phyloP scores from a whole-genome alignment of 2,329 filamentous ascomycete genomes.

The Emergomyces orientalis region DNA sequence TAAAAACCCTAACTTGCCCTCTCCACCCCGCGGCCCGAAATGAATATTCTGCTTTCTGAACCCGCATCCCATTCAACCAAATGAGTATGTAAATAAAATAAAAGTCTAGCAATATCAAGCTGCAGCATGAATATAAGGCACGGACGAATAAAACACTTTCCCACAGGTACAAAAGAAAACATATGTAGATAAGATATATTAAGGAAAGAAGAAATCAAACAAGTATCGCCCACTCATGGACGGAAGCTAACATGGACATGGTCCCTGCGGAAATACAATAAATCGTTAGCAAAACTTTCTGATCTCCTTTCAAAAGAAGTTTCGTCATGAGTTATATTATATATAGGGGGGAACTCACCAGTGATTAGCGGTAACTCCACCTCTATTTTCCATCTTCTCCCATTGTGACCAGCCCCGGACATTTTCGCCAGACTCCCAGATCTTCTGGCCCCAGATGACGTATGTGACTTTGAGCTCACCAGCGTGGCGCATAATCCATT shows the following conservation, averaged over 20 bases:
- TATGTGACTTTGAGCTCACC: neutral
- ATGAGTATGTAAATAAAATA: no score
- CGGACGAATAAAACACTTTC: no score
- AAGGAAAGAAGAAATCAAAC: neutral
- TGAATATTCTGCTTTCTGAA: no score
- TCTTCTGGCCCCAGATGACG: conserved; percentile 1
- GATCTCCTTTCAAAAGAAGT: no score
- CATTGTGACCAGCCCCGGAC: neutral
- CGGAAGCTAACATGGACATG: conserved; percentile 5
- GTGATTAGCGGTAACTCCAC: neutral
- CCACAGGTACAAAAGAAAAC: no score
- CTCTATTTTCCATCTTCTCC: conserved; percentile 1
- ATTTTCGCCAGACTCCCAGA: neutral
- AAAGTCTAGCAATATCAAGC: no score
- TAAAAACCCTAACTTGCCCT: no score
- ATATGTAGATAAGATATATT: no score
- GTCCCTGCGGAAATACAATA: neutral
- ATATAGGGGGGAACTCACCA: neutral
- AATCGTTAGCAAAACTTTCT: neutral
- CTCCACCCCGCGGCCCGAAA: no score
- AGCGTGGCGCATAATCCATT: conserved; percentile 1
- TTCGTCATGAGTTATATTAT: no score
- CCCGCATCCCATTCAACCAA: no score
- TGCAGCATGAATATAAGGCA: no score
- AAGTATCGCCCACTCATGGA: neutral